phyloP scores from a whole-genome alignment of 495 filamentous ascomycete species.

The Neurospora pannonica region DNA sequence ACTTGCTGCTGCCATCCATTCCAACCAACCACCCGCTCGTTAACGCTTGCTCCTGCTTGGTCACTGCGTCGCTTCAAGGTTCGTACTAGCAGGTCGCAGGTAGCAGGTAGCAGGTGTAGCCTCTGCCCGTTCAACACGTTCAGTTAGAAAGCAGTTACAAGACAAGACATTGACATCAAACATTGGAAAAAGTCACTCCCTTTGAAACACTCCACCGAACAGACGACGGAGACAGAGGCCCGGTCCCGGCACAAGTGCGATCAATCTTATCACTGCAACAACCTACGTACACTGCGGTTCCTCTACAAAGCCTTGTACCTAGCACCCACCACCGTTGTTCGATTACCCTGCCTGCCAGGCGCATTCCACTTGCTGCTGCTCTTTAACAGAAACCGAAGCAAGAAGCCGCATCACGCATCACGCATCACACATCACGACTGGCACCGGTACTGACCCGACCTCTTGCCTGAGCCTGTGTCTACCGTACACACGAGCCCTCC shows the following conservation, averaged over 20 bases:
- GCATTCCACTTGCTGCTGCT: neutral
- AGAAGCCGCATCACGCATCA: neutral
- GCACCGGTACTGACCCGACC: neutral
- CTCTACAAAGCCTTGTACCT: neutral
- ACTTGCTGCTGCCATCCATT: neutral
- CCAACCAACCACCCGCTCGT: neutral
- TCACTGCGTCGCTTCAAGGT: neutral
- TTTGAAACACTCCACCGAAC: neutral
- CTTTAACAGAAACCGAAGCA: neutral
- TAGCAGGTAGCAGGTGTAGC: neutral
- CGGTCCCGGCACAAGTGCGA: neutral
- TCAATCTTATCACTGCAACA: neutral
- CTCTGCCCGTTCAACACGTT: neutral
- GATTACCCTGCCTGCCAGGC: neutral
- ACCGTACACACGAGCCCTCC: neutral
- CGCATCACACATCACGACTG: neutral
- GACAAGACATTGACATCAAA: neutral
- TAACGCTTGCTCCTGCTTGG: neutral
- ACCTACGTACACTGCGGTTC: neutral
- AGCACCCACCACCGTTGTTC: neutral
- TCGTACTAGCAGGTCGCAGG: neutral
- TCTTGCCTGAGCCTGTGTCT: neutral
- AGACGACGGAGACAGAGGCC: neutral
- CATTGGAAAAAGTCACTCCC: neutral
- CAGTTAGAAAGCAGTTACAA: neutral